Base-by-base conservation (phyloP, 1,284 basidiomycete genomes). In the Megacollybia platyphylla region DNA sequence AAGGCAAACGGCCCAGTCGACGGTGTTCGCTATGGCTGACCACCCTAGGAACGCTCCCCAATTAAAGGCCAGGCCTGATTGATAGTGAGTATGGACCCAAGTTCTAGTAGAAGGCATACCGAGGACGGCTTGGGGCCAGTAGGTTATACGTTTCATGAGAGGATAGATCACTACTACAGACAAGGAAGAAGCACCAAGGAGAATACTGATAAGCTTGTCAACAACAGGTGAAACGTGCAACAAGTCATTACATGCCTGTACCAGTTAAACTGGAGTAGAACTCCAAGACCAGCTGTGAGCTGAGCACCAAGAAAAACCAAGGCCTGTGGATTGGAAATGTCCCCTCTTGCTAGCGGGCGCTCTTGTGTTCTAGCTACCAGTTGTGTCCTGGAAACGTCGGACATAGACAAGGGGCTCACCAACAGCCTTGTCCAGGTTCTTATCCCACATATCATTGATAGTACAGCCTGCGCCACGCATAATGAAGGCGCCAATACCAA, bases 401-500 rank as follows among this genome's bases (percentile, higher is more conserved):
- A 20, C n/a, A 5, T 2, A n/a, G 7, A 39, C 30, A 26, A n/a
- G 15, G 39, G 7, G 60, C 88, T 56, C 56, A 92, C 91, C 89
- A 40, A 98, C 96, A 44, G 83, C 79, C 54, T 79, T 81, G 65
- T 99, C 96, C 45, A 97, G 74, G 52, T 88, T 77, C 49, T 73
- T 71, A 59, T 99, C 96, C 93, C 96, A 98, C 80, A 99, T 85
- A 58, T 99, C 96, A 58, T 98, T 98, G 55, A 98, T 96, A 0
- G 91, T 97, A 59, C 96, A 99, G 4, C 96, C 96, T 5, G 96
- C 96, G 5, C 96, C 92, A 13, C 96, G 81, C 96, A 98, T 98
- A 44, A 98, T 73, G 36, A 97, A 55, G 0, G 96, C 91, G 0
- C 96, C 96, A 3, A 85, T 61, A 1, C 87, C 93, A 55, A 98